A percentile compares a stretch with the other conserved stretches of the same genome.
Evolutionary conservation across 1,284 basidiomycete species (phyloP).

Genomic region (Tilletia caries): DNA sequence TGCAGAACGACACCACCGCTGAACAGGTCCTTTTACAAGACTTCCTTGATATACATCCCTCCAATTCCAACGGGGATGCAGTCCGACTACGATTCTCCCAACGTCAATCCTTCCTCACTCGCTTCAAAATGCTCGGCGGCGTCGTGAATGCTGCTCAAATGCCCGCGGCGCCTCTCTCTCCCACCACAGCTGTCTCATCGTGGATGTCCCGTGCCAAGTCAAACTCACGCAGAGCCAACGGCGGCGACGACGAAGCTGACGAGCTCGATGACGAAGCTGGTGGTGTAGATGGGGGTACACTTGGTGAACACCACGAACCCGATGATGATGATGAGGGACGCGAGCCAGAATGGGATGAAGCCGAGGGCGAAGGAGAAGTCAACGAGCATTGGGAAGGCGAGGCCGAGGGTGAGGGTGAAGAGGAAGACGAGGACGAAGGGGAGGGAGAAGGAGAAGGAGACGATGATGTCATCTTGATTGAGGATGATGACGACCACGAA

Average conservation of each 20-base stretch:
- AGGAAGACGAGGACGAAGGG: not conserved
- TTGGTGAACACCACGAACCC: constrained; percentile 12
- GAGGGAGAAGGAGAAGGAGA: not conserved
- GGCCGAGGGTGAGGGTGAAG: not conserved
- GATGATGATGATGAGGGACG: not conserved
- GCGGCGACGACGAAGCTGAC: constrained; percentile 9
- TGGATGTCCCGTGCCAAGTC: constrained; percentile 8
- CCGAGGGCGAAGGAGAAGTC: not conserved
- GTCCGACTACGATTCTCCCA: not conserved
- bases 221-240: not conserved
- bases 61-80: not conserved
- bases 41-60: constrained; percentile 8
- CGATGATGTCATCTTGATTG: not conserved
- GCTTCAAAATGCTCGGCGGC: not conserved
- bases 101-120: constrained; percentile 4
- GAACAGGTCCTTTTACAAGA: constrained; percentile 11
- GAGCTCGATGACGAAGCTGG: constrained; percentile 4
- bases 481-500: not conserved
- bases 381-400: not conserved
- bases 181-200: constrained; percentile 2
- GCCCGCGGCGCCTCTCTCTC: not conserved
- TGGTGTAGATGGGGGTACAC: not conserved
- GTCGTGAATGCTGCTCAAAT: not conserved
- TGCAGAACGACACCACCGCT: not conserved
- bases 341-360: constrained; percentile 1